phyloP scores from a whole-genome alignment of 2,329 filamentous ascomycete species.

The Alternaria hordeiaustralica region DNA sequence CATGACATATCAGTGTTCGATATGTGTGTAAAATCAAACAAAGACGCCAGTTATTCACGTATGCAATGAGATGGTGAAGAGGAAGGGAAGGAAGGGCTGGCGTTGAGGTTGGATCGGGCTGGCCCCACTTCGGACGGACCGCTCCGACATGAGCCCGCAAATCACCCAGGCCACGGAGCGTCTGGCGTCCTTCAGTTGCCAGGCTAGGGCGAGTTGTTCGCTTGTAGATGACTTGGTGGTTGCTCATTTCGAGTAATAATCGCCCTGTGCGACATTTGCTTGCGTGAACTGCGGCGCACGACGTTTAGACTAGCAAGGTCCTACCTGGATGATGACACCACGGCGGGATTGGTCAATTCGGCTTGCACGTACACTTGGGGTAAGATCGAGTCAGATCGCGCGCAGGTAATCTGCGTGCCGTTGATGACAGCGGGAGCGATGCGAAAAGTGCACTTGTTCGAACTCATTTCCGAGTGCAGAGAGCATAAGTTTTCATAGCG shows the following conservation, averaged over 20 bases:
- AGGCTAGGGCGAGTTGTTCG: not conserved
- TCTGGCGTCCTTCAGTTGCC: not conserved
- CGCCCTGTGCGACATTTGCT: not conserved
- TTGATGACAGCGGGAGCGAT: not conserved
- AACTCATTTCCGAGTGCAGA: not conserved
- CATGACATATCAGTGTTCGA: not conserved
- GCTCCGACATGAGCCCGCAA: not conserved
- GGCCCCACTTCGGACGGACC: not conserved
- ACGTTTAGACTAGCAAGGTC: not conserved
- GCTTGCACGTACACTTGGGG: not conserved
- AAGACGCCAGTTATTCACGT: not conserved
- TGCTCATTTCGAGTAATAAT: not conserved
- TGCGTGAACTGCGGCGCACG: not conserved
- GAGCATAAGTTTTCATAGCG: not conserved
- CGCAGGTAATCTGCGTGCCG: not conserved
- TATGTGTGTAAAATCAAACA: rapidly evolving
- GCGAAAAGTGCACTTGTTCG: not conserved
- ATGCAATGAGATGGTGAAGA: not conserved
- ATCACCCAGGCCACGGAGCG: not conserved
- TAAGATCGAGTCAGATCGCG: not conserved
- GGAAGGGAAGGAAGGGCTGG: not conserved
- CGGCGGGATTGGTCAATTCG: not conserved
- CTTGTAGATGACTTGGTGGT: not conserved
- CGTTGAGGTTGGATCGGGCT: not conserved
- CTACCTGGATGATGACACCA: not conserved